Evolutionary conservation across 2,329 filamentous ascomycete genomes (phyloP), one percentile per base, ranked within the genome.

Genomic region (Mycosphaerelloides madeirae): DNA sequence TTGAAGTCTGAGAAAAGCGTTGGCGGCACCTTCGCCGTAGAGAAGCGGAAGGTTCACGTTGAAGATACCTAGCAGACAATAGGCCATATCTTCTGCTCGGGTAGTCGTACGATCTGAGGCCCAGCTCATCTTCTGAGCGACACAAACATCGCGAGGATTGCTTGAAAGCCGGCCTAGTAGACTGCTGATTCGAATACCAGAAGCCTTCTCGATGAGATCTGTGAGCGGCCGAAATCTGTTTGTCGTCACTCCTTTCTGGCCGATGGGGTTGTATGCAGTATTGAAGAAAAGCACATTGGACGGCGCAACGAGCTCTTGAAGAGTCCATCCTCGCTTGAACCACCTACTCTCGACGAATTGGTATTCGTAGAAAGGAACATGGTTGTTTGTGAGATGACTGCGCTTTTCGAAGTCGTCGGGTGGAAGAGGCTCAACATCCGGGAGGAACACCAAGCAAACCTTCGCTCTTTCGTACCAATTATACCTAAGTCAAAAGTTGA

Each of bases 61-160:
- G 28, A 75, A 74, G 0, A 75, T 59, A 0, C 72, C 72, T 2
- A 75, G 48, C 0, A 76, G 56, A 7, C 63, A 72, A 34, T 75
- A 76, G 1, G 69, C 69, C n/a, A 63, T 59, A 31, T 75, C 73
- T 41, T 75, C 71, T 0, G 43, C 6, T 3, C 63, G 42, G 13
- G 49, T 50, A 1, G 53, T 56, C 6, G 32, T 31, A 9, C 55
- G 39, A 12, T 22, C 14, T 5, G 46, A 18, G 7, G 44, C 49
- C 55, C 55, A 57, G 13, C 40, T 37, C 53, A 56, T 56, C 9
- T 51, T 43, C 29, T 48, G 43, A 16, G 54, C 54, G 9, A 50
- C 36, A 28, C 50, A 29, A 6, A 25, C 22, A 25, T 25, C 22
- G 6, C 22, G 22, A 5, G 22, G 22, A 9, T 25, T 25, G 9